Percentiles rank a stretch among this genome's conserved stretches.
phyloP scores from a whole-genome alignment of 768 basidiomycete species.

The Hypsizygus marmoreus region DNA sequence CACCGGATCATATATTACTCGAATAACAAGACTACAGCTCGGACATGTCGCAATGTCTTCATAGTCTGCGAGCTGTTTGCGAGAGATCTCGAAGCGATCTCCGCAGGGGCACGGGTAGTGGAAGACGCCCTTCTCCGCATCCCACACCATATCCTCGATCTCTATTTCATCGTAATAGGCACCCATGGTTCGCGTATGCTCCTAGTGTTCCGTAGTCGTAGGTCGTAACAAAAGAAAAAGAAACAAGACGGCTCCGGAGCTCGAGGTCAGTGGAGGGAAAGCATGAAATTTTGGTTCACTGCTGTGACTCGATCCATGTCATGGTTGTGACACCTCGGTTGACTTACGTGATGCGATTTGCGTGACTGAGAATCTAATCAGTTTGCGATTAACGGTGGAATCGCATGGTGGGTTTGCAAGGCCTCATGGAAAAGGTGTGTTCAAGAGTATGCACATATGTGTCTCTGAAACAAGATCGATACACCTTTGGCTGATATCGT shows the following conservation, averaged over 20 bases:
- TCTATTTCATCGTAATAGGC: constrained; percentile 96
- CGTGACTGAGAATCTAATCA: neutral
- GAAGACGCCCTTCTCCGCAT: constrained; percentile 76
- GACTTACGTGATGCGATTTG: constrained; percentile 2
- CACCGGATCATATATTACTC: constrained; percentile 95
- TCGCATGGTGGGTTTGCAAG: neutral
- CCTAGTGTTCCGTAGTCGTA: constrained; percentile 2
- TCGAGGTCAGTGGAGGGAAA: constrained; percentile 5
- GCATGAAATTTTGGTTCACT: constrained; percentile 16
- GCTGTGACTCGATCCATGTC: constrained; percentile 16
- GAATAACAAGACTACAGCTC: constrained; percentile 89
- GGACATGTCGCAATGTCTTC: constrained; percentile 97
- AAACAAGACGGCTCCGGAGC: neutral
- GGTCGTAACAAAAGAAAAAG: constrained; percentile 8
- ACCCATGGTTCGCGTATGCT: constrained; percentile 50
- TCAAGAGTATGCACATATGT: constrained; percentile 1
- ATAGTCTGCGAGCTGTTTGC: constrained; percentile 79
- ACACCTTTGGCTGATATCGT: too few species aligned
- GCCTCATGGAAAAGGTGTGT: constrained; percentile 26
- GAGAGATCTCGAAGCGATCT: constrained; percentile 94
- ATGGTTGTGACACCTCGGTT: constrained; percentile 2
- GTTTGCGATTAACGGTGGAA: neutral
- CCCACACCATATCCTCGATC: constrained; percentile 96
- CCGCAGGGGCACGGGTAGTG: constrained; percentile 99
- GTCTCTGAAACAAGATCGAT: constrained; percentile 12